Evolutionary conservation across 768 basidiomycete species (phyloP).

Genomic region (Gloeophyllum trabeum): DNA sequence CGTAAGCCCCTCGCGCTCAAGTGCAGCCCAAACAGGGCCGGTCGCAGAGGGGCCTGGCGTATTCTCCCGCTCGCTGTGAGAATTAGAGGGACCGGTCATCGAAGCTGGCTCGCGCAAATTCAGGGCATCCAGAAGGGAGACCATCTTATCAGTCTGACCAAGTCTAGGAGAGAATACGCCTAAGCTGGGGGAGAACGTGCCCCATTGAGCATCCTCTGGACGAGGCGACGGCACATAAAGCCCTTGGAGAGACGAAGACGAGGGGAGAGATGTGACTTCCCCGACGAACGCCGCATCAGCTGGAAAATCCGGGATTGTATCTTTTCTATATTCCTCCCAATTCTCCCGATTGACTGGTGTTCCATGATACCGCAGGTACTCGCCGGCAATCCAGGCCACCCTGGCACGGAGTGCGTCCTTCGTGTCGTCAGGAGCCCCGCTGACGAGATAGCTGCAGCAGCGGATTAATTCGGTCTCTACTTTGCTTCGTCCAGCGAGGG

Average conservation of each 20-base stretch:
- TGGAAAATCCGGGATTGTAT: constrained; percentile 32
- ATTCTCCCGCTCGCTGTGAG: neutral
- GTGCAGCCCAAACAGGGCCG: constrained; percentile 30
- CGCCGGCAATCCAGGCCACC: constrained; percentile 53
- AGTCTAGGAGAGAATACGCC: constrained; percentile 20
- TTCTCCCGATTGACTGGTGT: constrained; percentile 33
- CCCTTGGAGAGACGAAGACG: constrained; percentile 40
- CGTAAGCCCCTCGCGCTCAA: constrained; percentile 59
- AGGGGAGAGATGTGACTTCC: constrained; percentile 21
- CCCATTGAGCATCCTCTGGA: neutral
- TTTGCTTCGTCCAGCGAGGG: constrained; percentile 35
- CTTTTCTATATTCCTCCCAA: constrained; percentile 50
- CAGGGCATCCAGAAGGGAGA: constrained; percentile 14
- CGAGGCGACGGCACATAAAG: constrained; percentile 40
- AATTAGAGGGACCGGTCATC: neutral
- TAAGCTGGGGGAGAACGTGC: constrained; percentile 12
- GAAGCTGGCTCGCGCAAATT: neutral
- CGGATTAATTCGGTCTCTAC: constrained; percentile 67
- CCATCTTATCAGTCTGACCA: constrained; percentile 11
- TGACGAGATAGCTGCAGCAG: constrained; percentile 54
- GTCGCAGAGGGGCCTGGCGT: neutral
- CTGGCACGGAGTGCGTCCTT: constrained; percentile 28
- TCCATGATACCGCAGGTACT: constrained; percentile 54
- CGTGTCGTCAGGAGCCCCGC: constrained; percentile 33
- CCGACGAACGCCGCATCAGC: constrained; percentile 14